phyloP scores from a whole-genome alignment of 148 eudicot genomes.

The Diospyros lotus region DNA sequence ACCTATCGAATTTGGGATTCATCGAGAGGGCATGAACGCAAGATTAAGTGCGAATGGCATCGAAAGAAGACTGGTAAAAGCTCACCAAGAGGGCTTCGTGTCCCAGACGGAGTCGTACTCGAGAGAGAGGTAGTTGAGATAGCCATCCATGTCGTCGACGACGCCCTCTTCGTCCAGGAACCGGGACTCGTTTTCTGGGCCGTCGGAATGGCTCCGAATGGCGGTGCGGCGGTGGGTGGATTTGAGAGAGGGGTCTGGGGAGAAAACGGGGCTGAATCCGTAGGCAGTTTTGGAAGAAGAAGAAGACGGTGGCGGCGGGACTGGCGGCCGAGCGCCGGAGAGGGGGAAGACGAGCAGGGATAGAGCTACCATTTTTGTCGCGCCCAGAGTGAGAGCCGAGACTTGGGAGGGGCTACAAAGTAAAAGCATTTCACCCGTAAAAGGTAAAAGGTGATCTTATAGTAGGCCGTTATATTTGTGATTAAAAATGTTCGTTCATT shows the following conservation, averaged over 20 bases:
- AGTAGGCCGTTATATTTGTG: no score
- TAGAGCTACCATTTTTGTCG: no score
- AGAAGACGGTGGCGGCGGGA: background rate
- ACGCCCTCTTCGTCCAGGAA: conserved; percentile 63
- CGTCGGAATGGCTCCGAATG: conserved; percentile 33
- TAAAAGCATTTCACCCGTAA: no score
- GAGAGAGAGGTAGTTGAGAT: conserved; percentile 76
- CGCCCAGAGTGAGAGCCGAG: no score
- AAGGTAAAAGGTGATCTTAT: no score
- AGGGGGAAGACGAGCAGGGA: no score
- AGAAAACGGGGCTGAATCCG: conserved; percentile 17
- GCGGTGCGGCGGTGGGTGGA: conserved; percentile 13
- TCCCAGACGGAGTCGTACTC: conserved; percentile 99
- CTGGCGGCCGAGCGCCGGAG: background rate
- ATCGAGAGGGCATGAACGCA: no score
- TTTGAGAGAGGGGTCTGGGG: conserved; percentile 15
- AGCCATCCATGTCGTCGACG: conserved; percentile 78
- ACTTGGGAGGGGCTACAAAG: no score
- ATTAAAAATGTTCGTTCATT: no score
- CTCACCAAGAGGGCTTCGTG: conserved; percentile 87
- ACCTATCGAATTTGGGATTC: no score
- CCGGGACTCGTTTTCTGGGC: conserved; percentile 18
- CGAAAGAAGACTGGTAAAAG: background rate
- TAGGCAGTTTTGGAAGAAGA: conserved; percentile 21
- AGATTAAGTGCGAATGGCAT: no score